Evolutionary conservation across 345 rosid species (phyloP), one percentile per base, ranked within the genome.

Genomic region (Brassica cretica): DNA sequence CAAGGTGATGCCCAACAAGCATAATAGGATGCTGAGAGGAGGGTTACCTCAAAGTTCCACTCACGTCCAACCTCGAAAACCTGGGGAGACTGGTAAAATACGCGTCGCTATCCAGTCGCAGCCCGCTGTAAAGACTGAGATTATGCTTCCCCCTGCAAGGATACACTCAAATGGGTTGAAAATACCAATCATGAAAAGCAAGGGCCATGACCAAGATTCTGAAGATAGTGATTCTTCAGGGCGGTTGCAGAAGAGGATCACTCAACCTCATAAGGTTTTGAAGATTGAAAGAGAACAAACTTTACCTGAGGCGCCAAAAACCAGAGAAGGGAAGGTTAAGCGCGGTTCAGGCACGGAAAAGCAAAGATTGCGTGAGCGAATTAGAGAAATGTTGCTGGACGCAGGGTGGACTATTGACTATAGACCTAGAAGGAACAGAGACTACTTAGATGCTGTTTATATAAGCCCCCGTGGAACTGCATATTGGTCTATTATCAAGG

Each of bases 371-470:
- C 96, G 97, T 6, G 98, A 94, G 82, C 80, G 81, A 37, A 89
- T 94, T 41, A 89, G 90, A 82, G 91, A 74, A 44, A 92, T 94
- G 97, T 93, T 94, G 65, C 68, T 88, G 85, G 88, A 83, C 71
- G 97, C 98, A 24, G 98, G 97, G 78, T 94, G 98, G 98, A 86
- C 85, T 66, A 89, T 94, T 73, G 93, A 94, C 81, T 88, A 89
- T 82, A 87, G 97, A 78, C 98, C 98, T 64, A 85, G 98, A 76
- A 83, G 85, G 88, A 94, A 90, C 69, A 86, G 97, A 79, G 89
- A 85, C 73, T 94, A 94, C 82, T 82, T 76, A 58, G 98, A 94
- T 88, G 97, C 98, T 51, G 97, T 94, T 51, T 94, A 94, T 79
- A 87, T 91, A 66, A 94, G 86, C 79, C 98, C 97, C 61, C 58